These are phyloP conservation scores for Ricinus communis DNA, from an alignment of 345 rosid genomes.

Conservation along the genomic window DNA sequence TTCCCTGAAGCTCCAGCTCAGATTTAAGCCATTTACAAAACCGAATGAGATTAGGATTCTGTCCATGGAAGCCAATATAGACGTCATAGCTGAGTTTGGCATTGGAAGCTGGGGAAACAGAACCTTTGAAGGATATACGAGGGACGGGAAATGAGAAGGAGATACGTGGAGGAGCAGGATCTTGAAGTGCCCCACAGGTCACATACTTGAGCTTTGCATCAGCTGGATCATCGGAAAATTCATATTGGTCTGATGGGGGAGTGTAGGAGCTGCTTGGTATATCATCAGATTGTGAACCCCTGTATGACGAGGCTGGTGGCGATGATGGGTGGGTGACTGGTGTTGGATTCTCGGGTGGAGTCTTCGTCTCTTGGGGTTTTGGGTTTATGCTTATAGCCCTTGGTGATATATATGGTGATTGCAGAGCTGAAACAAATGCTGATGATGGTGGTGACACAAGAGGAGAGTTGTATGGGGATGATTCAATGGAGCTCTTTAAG, in stretches of 20 bases:
- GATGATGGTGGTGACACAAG: slow-evolving; percentile 89
- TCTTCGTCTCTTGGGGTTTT: slow-evolving; percentile 31
- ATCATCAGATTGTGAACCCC: slow-evolving; percentile 66
- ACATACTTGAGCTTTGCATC: slow-evolving; percentile 58
- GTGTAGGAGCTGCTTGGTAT: slow-evolving; percentile 92
- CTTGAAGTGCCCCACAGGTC: slow-evolving; percentile 59
- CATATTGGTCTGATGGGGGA: slow-evolving; percentile 82
- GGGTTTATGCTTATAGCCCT: slow-evolving; percentile 47
- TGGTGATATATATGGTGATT: slow-evolving; percentile 93
- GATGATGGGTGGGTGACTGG: slow-evolving; percentile 35
- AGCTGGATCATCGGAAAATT: slow-evolving; percentile 66
- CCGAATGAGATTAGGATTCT: slow-evolving; percentile 71
- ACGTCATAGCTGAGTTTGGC: slow-evolving; percentile 89
- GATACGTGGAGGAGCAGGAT: slow-evolving; percentile 60
- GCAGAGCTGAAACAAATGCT: slow-evolving; percentile 89
- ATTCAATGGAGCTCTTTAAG: slow-evolving; percentile 39
- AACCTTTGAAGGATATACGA: slow-evolving; percentile 70
- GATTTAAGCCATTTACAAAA: slow-evolving; percentile 95
- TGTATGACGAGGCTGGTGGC: slow-evolving; percentile 39
- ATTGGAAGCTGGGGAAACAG: slow-evolving; percentile 64
- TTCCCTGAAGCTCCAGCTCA: slow-evolving; percentile 90
- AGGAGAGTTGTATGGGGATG: slow-evolving; percentile 73
- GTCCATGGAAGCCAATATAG: slow-evolving; percentile 83
- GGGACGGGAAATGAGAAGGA: slow-evolving; percentile 93
- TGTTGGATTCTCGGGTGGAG: slow-evolving; percentile 6